These are phyloP conservation scores for Rhizopus stolonifer DNA, from an alignment of 371 early-diverging fungal species.

Conservation along the genomic window DNA sequence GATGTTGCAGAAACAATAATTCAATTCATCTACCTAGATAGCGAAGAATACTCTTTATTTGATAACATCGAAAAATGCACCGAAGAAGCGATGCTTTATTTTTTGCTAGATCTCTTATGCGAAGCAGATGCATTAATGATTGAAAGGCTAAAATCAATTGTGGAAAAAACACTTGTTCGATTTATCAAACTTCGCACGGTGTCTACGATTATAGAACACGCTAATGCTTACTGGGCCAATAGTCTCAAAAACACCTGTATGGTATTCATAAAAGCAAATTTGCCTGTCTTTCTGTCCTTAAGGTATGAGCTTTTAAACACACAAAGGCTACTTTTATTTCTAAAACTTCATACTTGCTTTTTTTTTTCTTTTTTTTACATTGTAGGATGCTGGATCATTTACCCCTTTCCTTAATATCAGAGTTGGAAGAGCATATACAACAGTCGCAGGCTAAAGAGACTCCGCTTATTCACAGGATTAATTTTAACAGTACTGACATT, in stretches of 20 bases:
- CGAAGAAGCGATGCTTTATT: slow-evolving; percentile 49
- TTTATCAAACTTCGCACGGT: slow-evolving; percentile 59
- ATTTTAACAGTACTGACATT: neutral
- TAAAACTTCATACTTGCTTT: too few species aligned
- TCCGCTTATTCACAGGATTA: slow-evolving; percentile 15
- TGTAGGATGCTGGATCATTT: slow-evolving; percentile 29
- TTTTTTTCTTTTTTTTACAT: neutral
- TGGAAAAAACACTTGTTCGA: slow-evolving; percentile 46
- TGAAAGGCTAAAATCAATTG: slow-evolving; percentile 54
- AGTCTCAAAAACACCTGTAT: slow-evolving; percentile 56
- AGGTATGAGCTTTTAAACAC: slow-evolving; percentile 27
- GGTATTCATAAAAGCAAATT: slow-evolving; percentile 60
- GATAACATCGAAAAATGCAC: slow-evolving; percentile 36
- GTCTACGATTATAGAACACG: slow-evolving; percentile 49
- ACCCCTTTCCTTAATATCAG: slow-evolving; percentile 17
- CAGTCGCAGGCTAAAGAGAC: slow-evolving; percentile 16
- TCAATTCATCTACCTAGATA: slow-evolving; percentile 54
- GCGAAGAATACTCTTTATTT: slow-evolving; percentile 40
- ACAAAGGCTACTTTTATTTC: neutral
- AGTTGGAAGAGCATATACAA: slow-evolving; percentile 29
- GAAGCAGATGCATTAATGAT: slow-evolving; percentile 68
- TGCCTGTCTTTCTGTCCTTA: slow-evolving; percentile 57
- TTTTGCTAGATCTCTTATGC: slow-evolving; percentile 55
- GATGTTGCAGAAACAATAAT: slow-evolving; percentile 52
- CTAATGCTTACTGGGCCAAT: slow-evolving; percentile 54